These are phyloP conservation scores for Diplogelasinospora grovesii DNA, from an alignment of 495 filamentous ascomycete genomes.

Conservation along the genomic window DNA sequence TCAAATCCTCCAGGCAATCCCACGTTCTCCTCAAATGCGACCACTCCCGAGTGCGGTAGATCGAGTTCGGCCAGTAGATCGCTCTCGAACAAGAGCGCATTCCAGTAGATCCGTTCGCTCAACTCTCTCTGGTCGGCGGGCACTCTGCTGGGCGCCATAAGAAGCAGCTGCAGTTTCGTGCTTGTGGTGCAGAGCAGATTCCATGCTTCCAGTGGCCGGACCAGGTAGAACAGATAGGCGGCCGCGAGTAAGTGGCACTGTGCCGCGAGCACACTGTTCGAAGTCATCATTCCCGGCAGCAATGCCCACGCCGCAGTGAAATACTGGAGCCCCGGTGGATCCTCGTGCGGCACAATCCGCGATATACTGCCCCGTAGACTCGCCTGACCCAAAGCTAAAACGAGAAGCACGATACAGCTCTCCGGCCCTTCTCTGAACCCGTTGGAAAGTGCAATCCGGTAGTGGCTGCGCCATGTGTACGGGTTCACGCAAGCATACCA, in stretches of 20 bases:
- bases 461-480: slow-evolving; percentile 72
- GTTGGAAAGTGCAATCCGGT: slow-evolving; percentile 61
- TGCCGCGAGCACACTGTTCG: slow-evolving; percentile 65
- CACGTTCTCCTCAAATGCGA: slow-evolving; percentile 73
- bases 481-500: slow-evolving; percentile 86
- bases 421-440: slow-evolving; percentile 71
- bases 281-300: slow-evolving; percentile 69
- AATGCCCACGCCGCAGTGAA: slow-evolving; percentile 75
- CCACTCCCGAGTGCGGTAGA: slow-evolving; percentile 73
- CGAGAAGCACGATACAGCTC: slow-evolving; percentile 75
- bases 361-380: slow-evolving; percentile 67
- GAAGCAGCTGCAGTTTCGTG: slow-evolving; percentile 70
- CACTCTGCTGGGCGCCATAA: slow-evolving; percentile 63
- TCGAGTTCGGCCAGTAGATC: slow-evolving; percentile 76
- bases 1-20: slow-evolving; percentile 72
- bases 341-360: slow-evolving; percentile 57
- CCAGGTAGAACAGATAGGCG: slow-evolving; percentile 76
- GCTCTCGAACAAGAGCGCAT: slow-evolving; percentile 72
- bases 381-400: slow-evolving; percentile 69
- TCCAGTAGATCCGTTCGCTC: slow-evolving; percentile 76
- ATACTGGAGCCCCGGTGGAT: slow-evolving; percentile 71
- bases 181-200: slow-evolving; percentile 70
- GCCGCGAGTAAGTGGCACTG: slow-evolving; percentile 75
- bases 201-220: slow-evolving; percentile 76
- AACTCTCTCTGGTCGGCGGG: slow-evolving; percentile 63